Evolutionary conservation across 495 filamentous ascomycete genomes (phyloP), one percentile per base, ranked within the genome.

Genomic region (Penicillium fimorum): DNA sequence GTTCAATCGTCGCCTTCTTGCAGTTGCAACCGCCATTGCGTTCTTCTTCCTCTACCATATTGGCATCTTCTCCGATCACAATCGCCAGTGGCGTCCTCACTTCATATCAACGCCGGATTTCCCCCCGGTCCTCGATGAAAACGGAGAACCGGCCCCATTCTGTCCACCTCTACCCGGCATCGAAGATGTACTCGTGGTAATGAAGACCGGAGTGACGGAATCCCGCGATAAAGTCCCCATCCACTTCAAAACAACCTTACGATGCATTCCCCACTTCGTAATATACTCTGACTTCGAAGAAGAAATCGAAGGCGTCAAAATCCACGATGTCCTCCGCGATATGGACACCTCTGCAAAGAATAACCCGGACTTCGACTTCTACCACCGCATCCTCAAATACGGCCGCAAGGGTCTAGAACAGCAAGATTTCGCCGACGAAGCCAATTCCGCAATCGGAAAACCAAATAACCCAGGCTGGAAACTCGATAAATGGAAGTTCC

Each of bases 401-500:
- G 72, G 73, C 18, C 67, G 71, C 40, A 65, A 74, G 42, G 76
- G 76, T 18, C 66, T 78, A 2, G 72, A 71, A 25, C 55, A 66
- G 25, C 56, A 63, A 17, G 75, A 80, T 35, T 71, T 75, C 51
- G 68, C 70, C 15, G 70, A 77, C 58, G 76, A 75, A 46, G 74
- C 68, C 22, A 78, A 78, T 46, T 75, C 74, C n/a, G 70, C 69
- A 30, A 69, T 76, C 22, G 76, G 76, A 7, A 77, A 76, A 53
- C 74, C 76, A 2, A 76, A 77, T 29, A 78, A 78, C 55, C 74
- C 76, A 0, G 76, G 77, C 24, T 83, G 81, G 81, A 80, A 79
- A 33, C 71, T 84, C 17, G 82, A 84, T 56, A 83, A 83, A 59
- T 84, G 80, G 79, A 84, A 84, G 65, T 80, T 81, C 57, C 59